phyloP scores from a whole-genome alignment of 495 filamentous ascomycete species.

The Penicillium paxilli region DNA sequence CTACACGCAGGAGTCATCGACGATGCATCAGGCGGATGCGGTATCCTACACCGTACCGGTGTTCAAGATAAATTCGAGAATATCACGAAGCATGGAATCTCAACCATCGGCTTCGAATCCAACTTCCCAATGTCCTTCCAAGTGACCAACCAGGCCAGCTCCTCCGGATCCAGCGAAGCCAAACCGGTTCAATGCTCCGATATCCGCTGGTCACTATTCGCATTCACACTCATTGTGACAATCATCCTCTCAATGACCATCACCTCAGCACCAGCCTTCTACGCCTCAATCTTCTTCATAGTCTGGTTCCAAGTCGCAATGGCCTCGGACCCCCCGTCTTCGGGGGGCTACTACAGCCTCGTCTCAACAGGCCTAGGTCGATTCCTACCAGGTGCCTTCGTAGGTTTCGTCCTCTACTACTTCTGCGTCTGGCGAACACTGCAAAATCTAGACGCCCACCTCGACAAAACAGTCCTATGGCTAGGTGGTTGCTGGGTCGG shows the following conservation, averaged over 20 bases:
- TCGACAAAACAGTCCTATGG: constrained; percentile 76
- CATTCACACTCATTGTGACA: constrained; percentile 64
- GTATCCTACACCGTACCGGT: constrained; percentile 64
- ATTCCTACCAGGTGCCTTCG: constrained; percentile 72
- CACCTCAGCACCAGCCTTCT: constrained; percentile 64
- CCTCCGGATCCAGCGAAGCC: constrained; percentile 14
- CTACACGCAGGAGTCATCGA: constrained; percentile 72
- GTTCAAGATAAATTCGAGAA: constrained; percentile 53
- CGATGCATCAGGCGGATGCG: constrained; percentile 68
- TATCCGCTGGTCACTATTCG: constrained; percentile 66
- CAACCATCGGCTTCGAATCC: constrained; percentile 64
- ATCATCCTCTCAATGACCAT: constrained; percentile 63
- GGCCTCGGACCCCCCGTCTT: constrained; percentile 68
- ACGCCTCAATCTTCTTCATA: constrained; percentile 62
- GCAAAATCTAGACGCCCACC: constrained; percentile 57
- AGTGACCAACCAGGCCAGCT: constrained; percentile 40
- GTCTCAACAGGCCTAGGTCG: constrained; percentile 65
- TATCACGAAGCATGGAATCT: constrained; percentile 58
- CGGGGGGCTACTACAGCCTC: constrained; percentile 49
- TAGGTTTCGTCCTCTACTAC: constrained; percentile 68
- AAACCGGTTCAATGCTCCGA: constrained; percentile 54
- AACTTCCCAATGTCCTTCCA: constrained; percentile 70
- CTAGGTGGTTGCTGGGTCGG: constrained; percentile 76
- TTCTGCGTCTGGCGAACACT: constrained; percentile 55
- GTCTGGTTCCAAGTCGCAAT: constrained; percentile 77